Evolutionary conservation across 257 asterid species (phyloP).

Genomic region (Solanum bulbocastanum): DNA sequence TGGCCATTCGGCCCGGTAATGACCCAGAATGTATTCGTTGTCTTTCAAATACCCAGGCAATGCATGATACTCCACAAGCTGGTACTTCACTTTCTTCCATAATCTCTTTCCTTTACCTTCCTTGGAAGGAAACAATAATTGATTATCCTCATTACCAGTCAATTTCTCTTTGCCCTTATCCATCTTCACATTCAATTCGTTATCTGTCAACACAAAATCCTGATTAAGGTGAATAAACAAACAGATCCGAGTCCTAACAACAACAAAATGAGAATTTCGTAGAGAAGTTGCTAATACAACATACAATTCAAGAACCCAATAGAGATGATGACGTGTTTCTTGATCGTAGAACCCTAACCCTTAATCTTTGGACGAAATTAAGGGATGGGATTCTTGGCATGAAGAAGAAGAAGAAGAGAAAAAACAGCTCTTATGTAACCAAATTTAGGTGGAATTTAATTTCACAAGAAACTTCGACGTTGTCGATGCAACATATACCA

Average conservation of each 20-base stretch:
- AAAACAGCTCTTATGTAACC: background rate
- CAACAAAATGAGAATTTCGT: background rate
- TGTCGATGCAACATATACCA: background rate
- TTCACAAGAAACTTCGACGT: background rate
- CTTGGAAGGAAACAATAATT: conserved; percentile 5
- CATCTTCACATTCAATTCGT: conserved; percentile 21
- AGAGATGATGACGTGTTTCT: background rate
- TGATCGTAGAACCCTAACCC: background rate
- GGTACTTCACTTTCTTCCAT: conserved; percentile 91
- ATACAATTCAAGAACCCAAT: background rate
- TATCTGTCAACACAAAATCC: background rate
- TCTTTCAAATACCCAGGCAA: conserved; percentile 94
- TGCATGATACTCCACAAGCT: conserved; percentile 87
- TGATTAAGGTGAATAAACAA: background rate
- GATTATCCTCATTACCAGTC: conserved; percentile 11
- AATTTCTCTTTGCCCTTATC: conserved; percentile 17
- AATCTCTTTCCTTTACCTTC: conserved; percentile 60
- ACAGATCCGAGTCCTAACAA: background rate
- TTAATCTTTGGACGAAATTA: background rate
- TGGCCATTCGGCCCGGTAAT: conserved; percentile 93
- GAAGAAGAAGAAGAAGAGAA: background rate
- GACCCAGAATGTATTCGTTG: conserved; percentile 69
- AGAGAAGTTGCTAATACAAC: background rate
- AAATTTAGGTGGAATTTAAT: background rate
- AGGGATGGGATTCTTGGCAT: background rate